These are phyloP conservation scores for Cephaloascus albidus DNA, from an alignment of 805 yeast species.

Conservation along the genomic window DNA sequence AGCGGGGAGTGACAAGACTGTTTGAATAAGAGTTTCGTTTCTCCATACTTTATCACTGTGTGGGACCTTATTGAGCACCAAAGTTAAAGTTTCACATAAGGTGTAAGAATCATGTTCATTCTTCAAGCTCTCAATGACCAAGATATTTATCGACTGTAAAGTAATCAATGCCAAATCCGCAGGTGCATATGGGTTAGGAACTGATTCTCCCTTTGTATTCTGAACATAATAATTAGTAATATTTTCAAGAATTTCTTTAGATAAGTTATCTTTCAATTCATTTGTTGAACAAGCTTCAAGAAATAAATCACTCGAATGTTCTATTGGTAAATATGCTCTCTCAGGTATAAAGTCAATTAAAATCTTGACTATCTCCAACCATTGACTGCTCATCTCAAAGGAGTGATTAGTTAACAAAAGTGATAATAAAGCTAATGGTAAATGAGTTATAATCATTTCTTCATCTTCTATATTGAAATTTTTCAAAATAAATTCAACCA, in stretches of 20 bases:
- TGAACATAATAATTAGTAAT: conserved; percentile 26
- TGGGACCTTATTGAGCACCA: conserved; percentile 38
- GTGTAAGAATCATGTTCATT: conserved; percentile 11
- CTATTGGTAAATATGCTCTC: conserved; percentile 49
- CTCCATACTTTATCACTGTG: conserved; percentile 14
- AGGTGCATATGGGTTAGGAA: conserved; percentile 26
- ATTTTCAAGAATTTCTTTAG: conserved; percentile 9
- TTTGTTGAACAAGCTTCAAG: not conserved
- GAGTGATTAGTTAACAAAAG: conserved; percentile 18
- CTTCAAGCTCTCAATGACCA: conserved; percentile 12
- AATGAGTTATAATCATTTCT: conserved; percentile 69
- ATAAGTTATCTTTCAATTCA: not conserved
- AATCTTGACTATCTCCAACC: conserved; percentile 29
- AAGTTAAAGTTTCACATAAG: conserved; percentile 22
- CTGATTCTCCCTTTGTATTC: conserved; percentile 2
- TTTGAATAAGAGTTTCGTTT: conserved; percentile 5
- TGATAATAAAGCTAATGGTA: conserved; percentile 59
- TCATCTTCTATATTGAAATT: conserved; percentile 77
- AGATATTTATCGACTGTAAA: conserved; percentile 16
- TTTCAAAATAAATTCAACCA: conserved; percentile 50
- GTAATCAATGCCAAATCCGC: conserved; percentile 35
- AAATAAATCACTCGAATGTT: conserved; percentile 19
- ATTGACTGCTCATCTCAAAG: conserved; percentile 9
- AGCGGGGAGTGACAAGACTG: conserved; percentile 7
- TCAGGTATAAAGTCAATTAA: conserved; percentile 53